Conservation (phyloP, 805 yeast genomes). For the Yamadazyma endophytica region DNA sequence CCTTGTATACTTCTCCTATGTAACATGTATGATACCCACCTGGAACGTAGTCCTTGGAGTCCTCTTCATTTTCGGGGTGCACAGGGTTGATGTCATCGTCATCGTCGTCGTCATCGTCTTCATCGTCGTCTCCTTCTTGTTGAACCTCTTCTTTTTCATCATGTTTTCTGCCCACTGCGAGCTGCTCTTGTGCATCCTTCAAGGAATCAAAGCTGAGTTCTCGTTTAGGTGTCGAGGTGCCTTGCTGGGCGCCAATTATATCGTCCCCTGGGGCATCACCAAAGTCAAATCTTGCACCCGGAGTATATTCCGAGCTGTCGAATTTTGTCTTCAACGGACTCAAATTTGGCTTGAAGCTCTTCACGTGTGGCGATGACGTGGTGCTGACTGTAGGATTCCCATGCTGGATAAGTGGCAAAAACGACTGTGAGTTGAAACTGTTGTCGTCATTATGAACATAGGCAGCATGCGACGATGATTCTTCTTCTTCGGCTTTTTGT, state of each 20-base stretch:
- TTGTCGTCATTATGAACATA: slow-evolving; percentile 9
- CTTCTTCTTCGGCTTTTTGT: slow-evolving; percentile 34
- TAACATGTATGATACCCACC: slow-evolving; percentile 97
- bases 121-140: slow-evolving; percentile 7
- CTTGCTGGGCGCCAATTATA: too few species aligned
- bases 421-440: slow-evolving; percentile 10
- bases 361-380: slow-evolving; percentile 25
- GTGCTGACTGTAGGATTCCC: slow-evolving; percentile 27
- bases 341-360: slow-evolving; percentile 31
- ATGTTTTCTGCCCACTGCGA: too few species aligned
- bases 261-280: slow-evolving; percentile 10
- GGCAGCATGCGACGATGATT: slow-evolving; percentile 5
- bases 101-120: slow-evolving; percentile 5
- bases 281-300: slow-evolving; percentile 12
- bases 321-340: slow-evolving; percentile 36
- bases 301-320: slow-evolving; percentile 13
- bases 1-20: slow-evolving; percentile 80
- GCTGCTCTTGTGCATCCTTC: slow-evolving; percentile 1
- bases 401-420: slow-evolving; percentile 22
- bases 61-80: slow-evolving; percentile 69
- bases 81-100: slow-evolving; percentile 22
- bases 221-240: too few species aligned
- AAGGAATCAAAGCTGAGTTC: too few species aligned
- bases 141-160: slow-evolving; percentile 9
- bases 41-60: slow-evolving; percentile 73